These are phyloP conservation scores for Heliamphora pulchella DNA, from an alignment of 179 eudicot genomes.

Conservation along the genomic window DNA sequence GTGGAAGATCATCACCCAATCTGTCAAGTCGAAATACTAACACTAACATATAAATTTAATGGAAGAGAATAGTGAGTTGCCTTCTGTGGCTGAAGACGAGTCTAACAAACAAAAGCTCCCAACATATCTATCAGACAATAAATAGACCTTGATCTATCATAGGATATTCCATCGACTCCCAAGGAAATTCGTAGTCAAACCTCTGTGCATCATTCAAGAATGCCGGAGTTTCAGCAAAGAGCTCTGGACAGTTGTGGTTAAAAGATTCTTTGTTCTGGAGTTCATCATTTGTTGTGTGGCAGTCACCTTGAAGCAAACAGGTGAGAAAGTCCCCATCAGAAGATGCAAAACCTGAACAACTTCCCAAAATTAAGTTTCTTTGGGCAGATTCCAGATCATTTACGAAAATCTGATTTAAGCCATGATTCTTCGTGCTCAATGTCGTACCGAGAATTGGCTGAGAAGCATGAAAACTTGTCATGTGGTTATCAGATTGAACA, in stretches of 20 bases:
- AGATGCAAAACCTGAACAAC: slow-evolving; percentile 31
- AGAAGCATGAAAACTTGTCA: slow-evolving; percentile 18
- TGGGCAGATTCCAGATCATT: slow-evolving; percentile 27
- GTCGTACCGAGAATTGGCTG: slow-evolving; percentile 22
- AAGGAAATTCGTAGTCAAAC: slow-evolving; percentile 45
- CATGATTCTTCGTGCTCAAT: slow-evolving; percentile 27
- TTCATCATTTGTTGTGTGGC: slow-evolving; percentile 29
- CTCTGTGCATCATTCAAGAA: slow-evolving; percentile 29
- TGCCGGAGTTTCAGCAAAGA: slow-evolving; percentile 33
- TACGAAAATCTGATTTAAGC: slow-evolving; percentile 25
- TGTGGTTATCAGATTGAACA: slow-evolving; percentile 21
- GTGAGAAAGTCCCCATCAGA: slow-evolving; percentile 32
- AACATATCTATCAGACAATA: slow-evolving; percentile 33
- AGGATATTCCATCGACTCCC: slow-evolving; percentile 54
- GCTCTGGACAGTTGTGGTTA: slow-evolving; percentile 31
- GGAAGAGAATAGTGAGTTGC: slow-evolving; percentile 12
- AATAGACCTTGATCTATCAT: slow-evolving; percentile 63
- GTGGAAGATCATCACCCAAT: not conserved
- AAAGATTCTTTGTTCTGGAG: slow-evolving; percentile 36
- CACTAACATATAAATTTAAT: slow-evolving; percentile 5
- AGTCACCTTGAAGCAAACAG: slow-evolving; percentile 40
- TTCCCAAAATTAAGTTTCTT: slow-evolving; percentile 27
- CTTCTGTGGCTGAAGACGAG: not conserved
- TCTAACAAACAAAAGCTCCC: slow-evolving; percentile 1
- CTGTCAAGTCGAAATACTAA: not conserved